Conservation (phyloP, 495 filamentous ascomycete species). For the Glutinoglossum americanum region DNA sequence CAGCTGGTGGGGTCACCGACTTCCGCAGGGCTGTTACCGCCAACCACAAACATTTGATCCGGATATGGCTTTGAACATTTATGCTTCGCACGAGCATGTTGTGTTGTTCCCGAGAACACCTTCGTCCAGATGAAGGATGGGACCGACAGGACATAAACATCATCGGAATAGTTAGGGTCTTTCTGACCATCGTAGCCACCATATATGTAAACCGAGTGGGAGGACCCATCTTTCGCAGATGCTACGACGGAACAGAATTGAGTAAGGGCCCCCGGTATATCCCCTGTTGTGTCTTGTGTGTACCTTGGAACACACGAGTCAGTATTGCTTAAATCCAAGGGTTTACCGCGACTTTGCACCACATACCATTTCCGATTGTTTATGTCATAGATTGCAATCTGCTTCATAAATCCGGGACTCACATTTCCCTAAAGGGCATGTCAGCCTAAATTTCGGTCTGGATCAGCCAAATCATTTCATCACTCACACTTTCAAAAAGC, state of each 20-base stretch:
- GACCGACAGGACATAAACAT: constrained; percentile 53
- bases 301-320: constrained; percentile 19
- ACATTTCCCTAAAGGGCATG: constrained; percentile 16
- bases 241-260: constrained; percentile 47
- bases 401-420: constrained; percentile 39
- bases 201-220: constrained; percentile 56
- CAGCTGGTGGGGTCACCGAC: constrained; percentile 17
- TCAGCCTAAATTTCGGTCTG: not conserved
- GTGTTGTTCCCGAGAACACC: constrained; percentile 23
- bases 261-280: constrained; percentile 28
- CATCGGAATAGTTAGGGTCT: constrained; percentile 26
- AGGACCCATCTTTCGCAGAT: constrained; percentile 34
- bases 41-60: constrained; percentile 53
- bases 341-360: not conserved
- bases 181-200: constrained; percentile 39
- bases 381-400: constrained; percentile 49
- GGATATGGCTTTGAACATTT: constrained; percentile 46
- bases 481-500: constrained; percentile 22
- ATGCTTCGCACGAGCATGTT: constrained; percentile 36
- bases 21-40: constrained; percentile 19
- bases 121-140: constrained; percentile 61
- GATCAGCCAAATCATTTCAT: not conserved
- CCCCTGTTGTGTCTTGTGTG: constrained; percentile 34
- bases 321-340: not conserved
- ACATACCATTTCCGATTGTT: constrained; percentile 26